Evolutionary conservation across 768 basidiomycete genomes (phyloP), one percentile per base, ranked within the genome.

Genomic region (Lyophyllum decastes): DNA sequence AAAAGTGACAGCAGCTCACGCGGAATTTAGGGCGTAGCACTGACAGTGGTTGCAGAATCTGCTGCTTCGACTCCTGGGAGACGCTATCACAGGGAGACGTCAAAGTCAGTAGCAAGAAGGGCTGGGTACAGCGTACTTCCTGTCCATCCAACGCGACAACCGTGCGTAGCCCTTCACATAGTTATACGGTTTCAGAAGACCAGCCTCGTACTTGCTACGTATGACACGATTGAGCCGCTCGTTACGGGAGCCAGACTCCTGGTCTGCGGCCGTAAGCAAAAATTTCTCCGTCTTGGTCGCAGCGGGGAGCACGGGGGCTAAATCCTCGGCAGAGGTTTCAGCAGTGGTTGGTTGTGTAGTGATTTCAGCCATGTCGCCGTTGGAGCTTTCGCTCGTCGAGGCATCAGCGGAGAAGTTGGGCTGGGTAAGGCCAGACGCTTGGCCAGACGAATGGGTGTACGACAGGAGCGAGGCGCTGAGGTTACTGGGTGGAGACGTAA

Each of bases 161-260:
- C 95, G 79, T 14, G 93, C 90, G 65, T 98, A 98, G 0, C 96
- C 96, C 67, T 95, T 95, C 49, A 95, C 94, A 64, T 98, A 97
- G 72, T 98, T 95, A 66, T 96, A 97, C 2, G 96, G 96, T 67
- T 93, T 95, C 62, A 98, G 74, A 43, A 98, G 72, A 0, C 95
- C 96, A 2, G 96, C 96, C 68, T 98, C 95, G 72, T 97, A 98
- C 73, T 98, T 98, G 66, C 92, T 94, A 63, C 90, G 84, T 63
- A 98, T 98, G 62, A 98, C 96, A 57, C 91, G 82, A 63, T 89
- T 92, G 50, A 98, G 74, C 1, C 95, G 86, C 63, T 96, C 92
- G 64, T 95, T 91, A 43, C 96, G 80, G 22, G 94, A 90, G 0
- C 95, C 95, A 1, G 90, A 84, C 53, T 90, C 92, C 66, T 97